A percentile compares a stretch with the other conserved stretches of the same genome.
phyloP scores from a whole-genome alignment of 106 monocot species.

The Phalaenopsis aphrodite region DNA sequence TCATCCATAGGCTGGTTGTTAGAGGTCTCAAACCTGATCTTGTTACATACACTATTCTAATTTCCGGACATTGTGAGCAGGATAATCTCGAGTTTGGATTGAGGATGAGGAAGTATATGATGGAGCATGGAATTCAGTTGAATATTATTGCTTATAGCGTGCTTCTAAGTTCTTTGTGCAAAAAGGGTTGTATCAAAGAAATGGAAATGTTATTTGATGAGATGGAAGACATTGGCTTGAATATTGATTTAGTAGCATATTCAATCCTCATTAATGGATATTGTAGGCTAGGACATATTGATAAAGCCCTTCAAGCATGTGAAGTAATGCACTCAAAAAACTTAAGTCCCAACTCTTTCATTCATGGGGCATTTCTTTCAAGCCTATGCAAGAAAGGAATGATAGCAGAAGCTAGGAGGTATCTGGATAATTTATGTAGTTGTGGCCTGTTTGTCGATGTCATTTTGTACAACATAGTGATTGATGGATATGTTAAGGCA shows the following conservation, averaged over 20 bases:
- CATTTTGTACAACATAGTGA: conserved; percentile 53
- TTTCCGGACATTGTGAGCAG: conserved; percentile 37
- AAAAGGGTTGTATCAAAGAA: conserved; percentile 33
- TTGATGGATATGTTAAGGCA: conserved; percentile 55
- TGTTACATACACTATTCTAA: conserved; percentile 66
- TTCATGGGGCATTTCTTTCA: conserved; percentile 44
- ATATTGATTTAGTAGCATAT: conserved; percentile 68
- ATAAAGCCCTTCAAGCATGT: conserved; percentile 45
- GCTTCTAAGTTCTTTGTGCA: conserved; percentile 46
- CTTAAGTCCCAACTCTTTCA: conserved; percentile 36
- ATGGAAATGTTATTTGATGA: conserved; percentile 44
- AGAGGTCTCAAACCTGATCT: conserved; percentile 51
- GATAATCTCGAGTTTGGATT: conserved; percentile 50
- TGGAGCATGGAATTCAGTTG: conserved; percentile 33
- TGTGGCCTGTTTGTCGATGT: conserved; percentile 23
- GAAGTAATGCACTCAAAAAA: conserved; percentile 33
- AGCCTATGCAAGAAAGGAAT: conserved; percentile 42
- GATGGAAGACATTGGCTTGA: conserved; percentile 42
- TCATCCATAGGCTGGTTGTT: conserved; percentile 33
- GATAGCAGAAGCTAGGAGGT: conserved; percentile 45
- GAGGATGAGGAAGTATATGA: conserved; percentile 37
- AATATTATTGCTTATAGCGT: conserved; percentile 68
- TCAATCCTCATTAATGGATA: conserved; percentile 66
- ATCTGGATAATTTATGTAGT: conserved; percentile 28
- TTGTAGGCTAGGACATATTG: conserved; percentile 51